These are phyloP conservation scores for Selenicereus undatus DNA, from an alignment of 148 eudicot species.

Conservation along the genomic window DNA sequence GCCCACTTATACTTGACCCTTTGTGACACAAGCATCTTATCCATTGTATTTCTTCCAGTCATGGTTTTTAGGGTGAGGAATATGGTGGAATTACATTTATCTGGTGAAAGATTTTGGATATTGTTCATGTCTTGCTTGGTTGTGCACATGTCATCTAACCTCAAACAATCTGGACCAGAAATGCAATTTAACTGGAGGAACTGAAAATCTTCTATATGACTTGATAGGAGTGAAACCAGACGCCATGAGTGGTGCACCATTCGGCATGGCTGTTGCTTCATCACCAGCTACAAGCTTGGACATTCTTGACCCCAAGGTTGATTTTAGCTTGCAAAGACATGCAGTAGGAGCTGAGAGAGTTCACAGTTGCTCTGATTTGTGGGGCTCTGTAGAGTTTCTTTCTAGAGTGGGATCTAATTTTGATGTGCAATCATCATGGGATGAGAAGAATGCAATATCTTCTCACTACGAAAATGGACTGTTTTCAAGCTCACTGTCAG, in stretches of 20 bases:
- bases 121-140: background rate
- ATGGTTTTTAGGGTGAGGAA: background rate
- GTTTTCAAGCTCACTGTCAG: conserved; percentile 77
- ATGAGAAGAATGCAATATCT: conserved; percentile 38
- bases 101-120: background rate
- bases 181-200: conserved; percentile 9
- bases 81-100: background rate
- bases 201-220: background rate
- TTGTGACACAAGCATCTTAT: background rate
- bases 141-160: background rate
- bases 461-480: conserved; percentile 61
- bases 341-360: conserved; percentile 53
- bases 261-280: conserved; percentile 34
- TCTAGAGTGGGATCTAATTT: conserved; percentile 32
- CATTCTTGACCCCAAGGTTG: conserved; percentile 38
- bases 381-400: conserved; percentile 36
- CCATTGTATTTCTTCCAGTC: background rate
- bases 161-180: background rate
- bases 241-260: conserved; percentile 27
- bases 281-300: conserved; percentile 35
- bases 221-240: conserved; percentile 36
- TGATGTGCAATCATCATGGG: conserved; percentile 32
- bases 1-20: background rate
- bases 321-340: conserved; percentile 41
- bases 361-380: conserved; percentile 37